A percentile compares a stretch with the other conserved stretches of the same genome.
phyloP scores from a whole-genome alignment of 495 filamentous ascomycete genomes.

The Penicillium malachiteum region DNA sequence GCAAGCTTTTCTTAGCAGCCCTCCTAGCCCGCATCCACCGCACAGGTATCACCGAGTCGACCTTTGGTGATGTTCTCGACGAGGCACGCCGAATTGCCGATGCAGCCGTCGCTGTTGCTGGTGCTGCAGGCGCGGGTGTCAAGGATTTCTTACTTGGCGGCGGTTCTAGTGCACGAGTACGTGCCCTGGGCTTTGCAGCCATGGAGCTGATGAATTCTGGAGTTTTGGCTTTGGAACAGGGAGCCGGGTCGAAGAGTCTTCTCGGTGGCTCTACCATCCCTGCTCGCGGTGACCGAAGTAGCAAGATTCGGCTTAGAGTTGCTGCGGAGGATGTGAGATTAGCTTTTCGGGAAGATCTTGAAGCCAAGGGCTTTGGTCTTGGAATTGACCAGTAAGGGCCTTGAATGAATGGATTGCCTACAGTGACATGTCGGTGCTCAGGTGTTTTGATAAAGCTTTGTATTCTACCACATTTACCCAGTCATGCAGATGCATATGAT shows the following conservation, averaged over 20 bases:
- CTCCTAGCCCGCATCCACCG: slow-evolving; percentile 74
- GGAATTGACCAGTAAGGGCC: slow-evolving; percentile 36
- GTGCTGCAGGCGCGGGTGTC: slow-evolving; percentile 38
- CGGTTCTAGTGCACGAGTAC: slow-evolving; percentile 53
- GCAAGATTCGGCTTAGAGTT: slow-evolving; percentile 81
- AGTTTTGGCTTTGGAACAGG: slow-evolving; percentile 74
- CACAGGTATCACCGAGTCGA: slow-evolving; percentile 82
- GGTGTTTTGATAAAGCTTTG: slow-evolving; percentile 6
- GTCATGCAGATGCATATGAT: too few species aligned
- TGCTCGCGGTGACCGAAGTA: slow-evolving; percentile 75
- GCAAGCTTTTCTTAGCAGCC: slow-evolving; percentile 82
- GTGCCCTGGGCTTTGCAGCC: slow-evolving; percentile 68
- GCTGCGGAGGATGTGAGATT: slow-evolving; percentile 85
- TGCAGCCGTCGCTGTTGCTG: slow-evolving; percentile 47
- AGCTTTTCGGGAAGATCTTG: slow-evolving; percentile 84
- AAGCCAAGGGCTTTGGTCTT: slow-evolving; percentile 71
- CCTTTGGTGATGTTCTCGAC: slow-evolving; percentile 86
- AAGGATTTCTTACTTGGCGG: slow-evolving; percentile 46
- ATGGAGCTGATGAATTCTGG: slow-evolving; percentile 84
- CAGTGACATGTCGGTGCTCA: background rate
- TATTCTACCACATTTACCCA: too few species aligned
- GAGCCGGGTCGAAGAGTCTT: slow-evolving; percentile 30
- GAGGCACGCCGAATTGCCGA: slow-evolving; percentile 77
- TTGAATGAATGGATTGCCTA: background rate
- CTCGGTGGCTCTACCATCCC: slow-evolving; percentile 36